These are phyloP conservation scores for Phialophora macrospora DNA, from an alignment of 2,329 filamentous ascomycete genomes.

Conservation along the genomic window DNA sequence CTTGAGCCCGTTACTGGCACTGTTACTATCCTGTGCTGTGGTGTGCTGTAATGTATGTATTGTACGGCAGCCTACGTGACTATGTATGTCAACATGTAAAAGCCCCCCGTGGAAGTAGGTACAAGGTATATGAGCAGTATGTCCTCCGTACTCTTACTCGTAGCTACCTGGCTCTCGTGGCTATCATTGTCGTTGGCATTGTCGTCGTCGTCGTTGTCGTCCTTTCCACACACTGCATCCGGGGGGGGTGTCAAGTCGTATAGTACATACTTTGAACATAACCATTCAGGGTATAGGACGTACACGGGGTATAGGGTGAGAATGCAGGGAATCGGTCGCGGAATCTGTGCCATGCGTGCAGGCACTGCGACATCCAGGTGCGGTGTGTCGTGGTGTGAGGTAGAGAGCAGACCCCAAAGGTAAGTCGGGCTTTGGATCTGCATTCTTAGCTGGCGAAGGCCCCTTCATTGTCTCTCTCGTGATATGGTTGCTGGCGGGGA, in stretches of 20 bases:
- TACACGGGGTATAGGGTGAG: neutral
- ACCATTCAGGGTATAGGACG: neutral
- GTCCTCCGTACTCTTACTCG: neutral
- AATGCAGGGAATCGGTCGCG: neutral
- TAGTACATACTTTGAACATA: neutral
- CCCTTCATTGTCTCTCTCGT: neutral
- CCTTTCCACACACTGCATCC: neutral
- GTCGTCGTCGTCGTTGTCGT: neutral
- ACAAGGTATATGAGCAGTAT: no score
- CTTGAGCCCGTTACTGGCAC: no score
- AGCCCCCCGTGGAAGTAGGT: no score
- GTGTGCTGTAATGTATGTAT: no score
- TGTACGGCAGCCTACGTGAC: no score
- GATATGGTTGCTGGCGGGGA: neutral
- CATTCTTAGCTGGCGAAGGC: neutral
- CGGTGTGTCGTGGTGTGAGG: neutral
- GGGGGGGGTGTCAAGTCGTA: neutral
- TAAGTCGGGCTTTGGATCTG: neutral
- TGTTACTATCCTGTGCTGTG: no score
- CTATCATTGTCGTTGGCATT: neutral
- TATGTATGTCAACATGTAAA: no score
- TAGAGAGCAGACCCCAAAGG: neutral
- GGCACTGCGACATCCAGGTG: neutral
- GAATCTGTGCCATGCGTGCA: neutral
- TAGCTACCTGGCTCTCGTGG: neutral